phyloP scores from a whole-genome alignment of 331 rosid genomes.

The Quercus tomentella region DNA sequence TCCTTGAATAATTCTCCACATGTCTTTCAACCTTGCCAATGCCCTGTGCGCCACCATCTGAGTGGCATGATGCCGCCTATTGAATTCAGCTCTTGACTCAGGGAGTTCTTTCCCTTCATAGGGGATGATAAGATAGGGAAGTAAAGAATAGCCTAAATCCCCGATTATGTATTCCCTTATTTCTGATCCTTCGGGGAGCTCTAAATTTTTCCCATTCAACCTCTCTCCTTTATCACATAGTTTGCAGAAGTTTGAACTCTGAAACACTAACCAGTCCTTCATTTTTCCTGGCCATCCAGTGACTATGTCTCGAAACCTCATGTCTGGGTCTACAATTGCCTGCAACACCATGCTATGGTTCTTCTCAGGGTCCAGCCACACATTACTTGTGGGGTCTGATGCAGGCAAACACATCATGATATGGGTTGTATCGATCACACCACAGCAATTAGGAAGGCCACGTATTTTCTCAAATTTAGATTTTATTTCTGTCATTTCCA shows the following conservation, averaged over 20 bases:
- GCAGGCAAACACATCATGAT: conserved; percentile 73
- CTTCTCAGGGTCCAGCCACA: conserved; percentile 81
- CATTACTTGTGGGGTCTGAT: conserved; percentile 50
- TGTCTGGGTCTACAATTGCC: conserved; percentile 79
- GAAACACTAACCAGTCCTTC: conserved; percentile 60
- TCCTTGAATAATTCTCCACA: conserved; percentile 91
- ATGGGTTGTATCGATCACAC: conserved; percentile 73
- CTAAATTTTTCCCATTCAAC: conserved; percentile 53
- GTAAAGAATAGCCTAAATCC: conserved; percentile 67
- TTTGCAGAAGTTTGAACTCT: conserved; percentile 58
- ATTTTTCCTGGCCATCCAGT: conserved; percentile 86
- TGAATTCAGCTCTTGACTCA: conserved; percentile 51
- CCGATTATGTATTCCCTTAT: conserved; percentile 79
- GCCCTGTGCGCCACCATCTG: conserved; percentile 73
- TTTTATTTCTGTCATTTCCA: conserved; percentile 57
- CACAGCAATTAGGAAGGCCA: conserved; percentile 89
- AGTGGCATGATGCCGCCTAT: conserved; percentile 56
- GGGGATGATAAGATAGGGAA: conserved; percentile 69
- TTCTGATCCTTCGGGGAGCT: conserved; percentile 50
- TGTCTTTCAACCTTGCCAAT: conserved; percentile 67
- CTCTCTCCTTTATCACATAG: conserved; percentile 64
- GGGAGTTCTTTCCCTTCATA: conserved; percentile 63
- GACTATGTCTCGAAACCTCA: conserved; percentile 80
- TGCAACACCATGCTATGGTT: conserved; percentile 94
- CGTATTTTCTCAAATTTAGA: conserved; percentile 63